Conservation (phyloP, 192 early-diverging fungal species). For the Coemansia asiatica region DNA sequence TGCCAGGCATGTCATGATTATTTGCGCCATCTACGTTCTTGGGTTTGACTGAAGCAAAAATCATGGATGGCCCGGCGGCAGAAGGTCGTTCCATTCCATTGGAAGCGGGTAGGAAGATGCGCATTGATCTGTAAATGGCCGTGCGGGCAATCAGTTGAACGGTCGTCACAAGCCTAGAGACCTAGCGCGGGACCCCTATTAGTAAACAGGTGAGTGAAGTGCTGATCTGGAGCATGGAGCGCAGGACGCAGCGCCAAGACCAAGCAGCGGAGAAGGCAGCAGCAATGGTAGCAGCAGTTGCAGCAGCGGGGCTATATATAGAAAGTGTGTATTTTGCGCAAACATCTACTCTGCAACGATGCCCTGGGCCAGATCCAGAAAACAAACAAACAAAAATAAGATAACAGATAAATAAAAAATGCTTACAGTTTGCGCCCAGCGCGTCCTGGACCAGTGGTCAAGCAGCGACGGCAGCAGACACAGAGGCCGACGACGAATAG, state of each 20-base stretch:
- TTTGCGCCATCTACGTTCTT: not conserved
- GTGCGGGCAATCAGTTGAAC: not conserved
- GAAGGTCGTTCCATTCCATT: too few relatives aligned
- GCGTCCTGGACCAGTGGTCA: not conserved
- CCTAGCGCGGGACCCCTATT: not conserved
- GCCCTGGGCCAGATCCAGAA: not conserved
- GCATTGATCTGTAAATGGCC: too few relatives aligned
- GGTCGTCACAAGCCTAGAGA: not conserved
- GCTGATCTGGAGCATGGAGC: too few relatives aligned
- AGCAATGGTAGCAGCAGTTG: too few relatives aligned
- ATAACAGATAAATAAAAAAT: not conserved
- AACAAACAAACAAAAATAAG: not conserved
- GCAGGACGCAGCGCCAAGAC: not conserved
- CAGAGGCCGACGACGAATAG: constrained; percentile 8
- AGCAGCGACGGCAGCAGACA: constrained; percentile 3
- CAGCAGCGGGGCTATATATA: not conserved
- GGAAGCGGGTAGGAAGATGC: too few relatives aligned
- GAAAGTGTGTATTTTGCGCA: constrained; percentile 1
- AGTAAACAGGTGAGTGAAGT: not conserved
- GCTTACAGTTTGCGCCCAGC: not conserved
- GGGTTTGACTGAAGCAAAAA: not conserved
- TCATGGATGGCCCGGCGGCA: too few relatives aligned
- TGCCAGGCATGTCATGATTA: not conserved
- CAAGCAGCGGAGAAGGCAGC: not conserved
- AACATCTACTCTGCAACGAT: not conserved